Percentiles rank a stretch among this genome's conserved stretches.
phyloP scores from a whole-genome alignment of 2,329 filamentous ascomycete species.

The Trichoderma atroviride region DNA sequence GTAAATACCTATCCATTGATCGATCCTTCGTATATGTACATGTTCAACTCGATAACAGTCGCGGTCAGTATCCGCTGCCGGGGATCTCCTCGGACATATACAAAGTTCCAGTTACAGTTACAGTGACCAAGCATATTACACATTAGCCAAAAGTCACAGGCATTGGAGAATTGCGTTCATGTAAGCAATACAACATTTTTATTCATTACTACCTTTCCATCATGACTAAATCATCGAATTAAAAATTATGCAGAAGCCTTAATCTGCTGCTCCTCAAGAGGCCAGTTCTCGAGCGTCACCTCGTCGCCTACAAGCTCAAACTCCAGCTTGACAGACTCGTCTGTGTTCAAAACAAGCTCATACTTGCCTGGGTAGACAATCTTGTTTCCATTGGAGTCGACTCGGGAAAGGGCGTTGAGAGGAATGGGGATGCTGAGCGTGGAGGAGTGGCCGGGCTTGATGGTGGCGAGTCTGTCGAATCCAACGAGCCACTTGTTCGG shows the following conservation, averaged over 20 bases:
- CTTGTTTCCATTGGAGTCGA: constrained; percentile 52
- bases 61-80: neutral
- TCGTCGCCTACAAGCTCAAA: constrained; percentile 50
- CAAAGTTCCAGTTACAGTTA: neutral
- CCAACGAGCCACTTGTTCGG: constrained; percentile 56
- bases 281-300: constrained; percentile 19
- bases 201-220: neutral
- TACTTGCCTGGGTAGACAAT: constrained; percentile 59
- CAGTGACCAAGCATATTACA: neutral
- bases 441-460: constrained; percentile 40
- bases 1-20: no score
- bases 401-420: constrained; percentile 53
- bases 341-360: constrained; percentile 48
- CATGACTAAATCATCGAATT: constrained; percentile 1
- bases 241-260: constrained; percentile 2
- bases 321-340: constrained; percentile 43
- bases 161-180: neutral
- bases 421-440: constrained; percentile 38
- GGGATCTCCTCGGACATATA: neutral
- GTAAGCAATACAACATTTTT: neutral
- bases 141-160: neutral
- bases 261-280: constrained; percentile 7
- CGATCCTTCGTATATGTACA: neutral
- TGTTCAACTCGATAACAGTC: neutral
- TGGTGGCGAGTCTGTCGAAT: constrained; percentile 48